These are phyloP conservation scores for Triangularia verruculosa DNA, from an alignment of 2,329 filamentous ascomycete species.

Conservation along the genomic window DNA sequence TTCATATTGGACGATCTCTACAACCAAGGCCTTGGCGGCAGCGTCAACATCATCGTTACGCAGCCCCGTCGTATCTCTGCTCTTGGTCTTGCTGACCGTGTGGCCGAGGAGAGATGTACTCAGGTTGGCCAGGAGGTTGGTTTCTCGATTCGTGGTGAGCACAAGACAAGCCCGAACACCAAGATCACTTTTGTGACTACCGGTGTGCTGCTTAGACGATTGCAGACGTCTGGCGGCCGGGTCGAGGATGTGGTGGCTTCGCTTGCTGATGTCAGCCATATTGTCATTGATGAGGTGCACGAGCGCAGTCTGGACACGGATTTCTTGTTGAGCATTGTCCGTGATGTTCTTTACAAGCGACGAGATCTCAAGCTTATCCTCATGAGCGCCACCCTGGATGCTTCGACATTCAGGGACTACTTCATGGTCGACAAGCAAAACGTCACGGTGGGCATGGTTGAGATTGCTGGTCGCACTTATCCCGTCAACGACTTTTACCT, in stretches of 20 bases:
- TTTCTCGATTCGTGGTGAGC: constrained; percentile 89
- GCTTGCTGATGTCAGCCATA: constrained; percentile 85
- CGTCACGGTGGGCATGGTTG: constrained; percentile 70
- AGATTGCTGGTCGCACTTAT: constrained; percentile 85
- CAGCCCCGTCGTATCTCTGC: constrained; percentile 94
- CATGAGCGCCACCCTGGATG: constrained; percentile 96
- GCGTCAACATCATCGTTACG: constrained; percentile 89
- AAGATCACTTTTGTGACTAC: constrained; percentile 96
- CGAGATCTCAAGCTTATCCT: constrained; percentile 84
- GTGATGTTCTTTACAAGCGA: constrained; percentile 72
- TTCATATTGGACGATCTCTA: constrained; percentile 94
- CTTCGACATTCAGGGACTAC: constrained; percentile 78
- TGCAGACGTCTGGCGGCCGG: constrained; percentile 85
- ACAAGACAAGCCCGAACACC: constrained; percentile 68
- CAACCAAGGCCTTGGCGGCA: constrained; percentile 66
- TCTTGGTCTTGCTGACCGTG: constrained; percentile 87
- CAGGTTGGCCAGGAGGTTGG: constrained; percentile 83
- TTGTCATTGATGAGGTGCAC: constrained; percentile 96
- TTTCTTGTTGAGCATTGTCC: constrained; percentile 82
- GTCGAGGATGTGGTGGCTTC: constrained; percentile 78
- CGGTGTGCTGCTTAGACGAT: constrained; percentile 80
- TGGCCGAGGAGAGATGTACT: constrained; percentile 85
- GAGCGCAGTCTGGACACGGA: constrained; percentile 94
- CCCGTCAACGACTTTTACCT: constrained; percentile 88
- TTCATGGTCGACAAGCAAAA: constrained; percentile 63